A percentile compares a stretch with the other conserved stretches of the same genome.
Evolutionary conservation across 768 basidiomycete genomes (phyloP).

Genomic region (Galerina marginata): DNA sequence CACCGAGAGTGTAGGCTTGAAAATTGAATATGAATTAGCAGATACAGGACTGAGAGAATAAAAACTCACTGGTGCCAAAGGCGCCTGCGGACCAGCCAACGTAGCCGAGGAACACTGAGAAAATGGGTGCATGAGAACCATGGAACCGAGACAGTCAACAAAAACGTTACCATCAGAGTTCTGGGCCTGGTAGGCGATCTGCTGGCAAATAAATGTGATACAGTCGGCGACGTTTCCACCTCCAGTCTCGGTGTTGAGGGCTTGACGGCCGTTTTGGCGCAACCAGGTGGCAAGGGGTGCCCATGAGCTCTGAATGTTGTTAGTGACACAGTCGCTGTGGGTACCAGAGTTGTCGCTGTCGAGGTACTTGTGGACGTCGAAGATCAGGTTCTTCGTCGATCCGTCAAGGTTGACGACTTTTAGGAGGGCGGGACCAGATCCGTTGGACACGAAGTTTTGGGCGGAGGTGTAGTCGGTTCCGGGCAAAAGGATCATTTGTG

Average conservation of each 20-base stretch:
- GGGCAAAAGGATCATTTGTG: constrained; percentile 62
- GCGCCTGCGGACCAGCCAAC: constrained; percentile 66
- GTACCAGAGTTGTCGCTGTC: constrained; percentile 53
- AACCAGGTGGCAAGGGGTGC: constrained; percentile 53
- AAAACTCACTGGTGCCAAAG: constrained; percentile 39
- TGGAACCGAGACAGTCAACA: background rate
- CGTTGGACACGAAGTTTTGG: constrained; percentile 52
- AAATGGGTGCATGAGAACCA: background rate
- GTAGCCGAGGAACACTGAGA: constrained; percentile 57
- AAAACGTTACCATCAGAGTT: constrained; percentile 46
- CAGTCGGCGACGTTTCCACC: constrained; percentile 59
- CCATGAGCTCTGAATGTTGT: constrained; percentile 56
- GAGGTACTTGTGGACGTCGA: constrained; percentile 70
- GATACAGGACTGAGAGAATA: background rate
- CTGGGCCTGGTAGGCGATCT: constrained; percentile 49
- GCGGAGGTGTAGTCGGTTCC: constrained; percentile 65
- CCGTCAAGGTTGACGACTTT: constrained; percentile 53
- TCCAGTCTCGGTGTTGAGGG: constrained; percentile 66
- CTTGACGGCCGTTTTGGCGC: constrained; percentile 53
- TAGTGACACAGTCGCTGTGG: constrained; percentile 51
- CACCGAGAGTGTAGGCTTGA: background rate
- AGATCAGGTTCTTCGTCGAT: constrained; percentile 48
- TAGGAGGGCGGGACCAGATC: constrained; percentile 53
- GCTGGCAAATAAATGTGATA: constrained; percentile 48
- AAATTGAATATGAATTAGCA: background rate